Base-by-base conservation (phyloP, 2,329 filamentous ascomycete genomes). In the Sporothrix curviconia region DNA sequence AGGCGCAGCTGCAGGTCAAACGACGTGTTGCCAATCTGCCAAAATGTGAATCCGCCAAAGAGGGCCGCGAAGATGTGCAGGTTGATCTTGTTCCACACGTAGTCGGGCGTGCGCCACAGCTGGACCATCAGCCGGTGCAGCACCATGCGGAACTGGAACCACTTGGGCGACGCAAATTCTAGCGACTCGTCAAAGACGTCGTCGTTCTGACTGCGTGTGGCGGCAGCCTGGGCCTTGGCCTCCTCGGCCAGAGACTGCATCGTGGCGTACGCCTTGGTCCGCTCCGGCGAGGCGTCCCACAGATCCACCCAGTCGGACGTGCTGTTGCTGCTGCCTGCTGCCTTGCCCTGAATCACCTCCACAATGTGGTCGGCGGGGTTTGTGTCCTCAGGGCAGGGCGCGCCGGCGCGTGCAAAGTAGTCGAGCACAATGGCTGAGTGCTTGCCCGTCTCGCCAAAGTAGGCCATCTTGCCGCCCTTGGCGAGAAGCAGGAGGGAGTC, bases 341-440 rank as follows among this genome's bases (percentile, higher is more conserved):
- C 24, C 9, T 49, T 39, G 28, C 60, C 55, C 30, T 59, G 55
- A 14, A 79, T 76, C 17, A 79, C 76, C 51, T 81, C 77, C 54
- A 91, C 81, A 83, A 91, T 90, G 74, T 85, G 88, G 68, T 91
- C 87, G 0, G 87, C 87, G 1, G 86, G 86, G 64, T 91, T 91
- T 17, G 81, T 82, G 0, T 82, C 79, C 0, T 73, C 62, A 0
- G 80, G 78, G 61, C 86, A 87, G 1, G 79, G 76, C 0, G 82
- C 84, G 5, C 86, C 87, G 59, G 88, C 79, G 19, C 75, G 73
- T 42, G 81, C 81, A 66, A 94, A 92, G 69, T 88, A 88, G 24
- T 73, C 74, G 43, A 77, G 78, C 56, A 88, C 68, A 2, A 76
- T 81, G 59, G 80, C 74, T 1, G 86, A 87, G 70, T 87, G 84